Base-by-base conservation (phyloP, 2,329 filamentous ascomycete genomes). In the Dothiorella sarmentorum region DNA sequence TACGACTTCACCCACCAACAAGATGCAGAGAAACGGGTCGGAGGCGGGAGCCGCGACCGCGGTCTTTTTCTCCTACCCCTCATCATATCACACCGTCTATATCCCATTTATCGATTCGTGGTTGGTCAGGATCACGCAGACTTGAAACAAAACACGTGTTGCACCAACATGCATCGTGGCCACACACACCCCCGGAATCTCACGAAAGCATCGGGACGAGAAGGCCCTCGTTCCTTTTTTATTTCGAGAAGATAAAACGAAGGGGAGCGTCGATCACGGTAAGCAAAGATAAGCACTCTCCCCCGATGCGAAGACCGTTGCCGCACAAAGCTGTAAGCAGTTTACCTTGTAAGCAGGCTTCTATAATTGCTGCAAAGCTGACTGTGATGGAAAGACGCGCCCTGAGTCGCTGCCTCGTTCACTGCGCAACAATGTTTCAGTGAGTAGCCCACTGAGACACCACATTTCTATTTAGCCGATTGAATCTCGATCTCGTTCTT, bases 61-160 rank as follows among this genome's bases (percentile, higher is more conserved):
- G 7, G n/a, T 45, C 24, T 24, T 7, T 17, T 18, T 5, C 11
- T 27, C 29, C 13, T 45, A 45, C 42, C 42, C 42, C 42, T 45
- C 24, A 45, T 45, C 42, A 45, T 24, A 29, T 24, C 24, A 29
- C 42, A 45, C 20, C 22, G 7, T 15, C 3, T 24, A 6, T 7
- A 7, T 29, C 20, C 6, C 24, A 15, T 26, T 26, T 15, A 22
- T 9, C 13, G 13, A 43, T 43, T 22, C 26, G 42, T 27, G 13
- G 13, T 45, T 45, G 42, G 40, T 26, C 20, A 11, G 11, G 18
- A 22, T 15, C 22, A 10, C 42, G 29, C 42, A 17, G 9, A 45
- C 42, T 29, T 45, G 42, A 45, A 45, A 45, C 42, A 45, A 45
- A 45, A 45, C 42, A 45, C 42, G 42, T 45, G 42, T 45, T 45